Evolutionary conservation across 73 alveolate species (phyloP).

Genomic region (Chromera velia): DNA sequence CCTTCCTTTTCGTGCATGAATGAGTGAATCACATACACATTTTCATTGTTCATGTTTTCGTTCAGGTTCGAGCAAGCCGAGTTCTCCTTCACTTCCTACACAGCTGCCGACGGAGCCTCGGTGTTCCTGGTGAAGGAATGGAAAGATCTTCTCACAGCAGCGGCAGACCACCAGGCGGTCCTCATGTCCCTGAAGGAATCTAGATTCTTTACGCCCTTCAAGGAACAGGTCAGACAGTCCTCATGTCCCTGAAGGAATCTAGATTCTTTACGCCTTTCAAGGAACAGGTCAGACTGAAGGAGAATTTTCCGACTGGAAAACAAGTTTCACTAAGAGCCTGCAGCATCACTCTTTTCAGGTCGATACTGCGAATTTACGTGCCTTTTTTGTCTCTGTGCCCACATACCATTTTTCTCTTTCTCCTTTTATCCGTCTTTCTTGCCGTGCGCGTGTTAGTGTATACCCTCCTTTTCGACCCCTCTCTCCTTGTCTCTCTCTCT

Average conservation of each 20-base stretch:
- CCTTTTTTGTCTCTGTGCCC: background rate
- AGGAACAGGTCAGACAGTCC: conserved; percentile 57
- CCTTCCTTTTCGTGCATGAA: no score
- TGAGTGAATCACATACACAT: no score
- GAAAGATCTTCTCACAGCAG: conserved; percentile 97
- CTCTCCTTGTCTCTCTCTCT: no score
- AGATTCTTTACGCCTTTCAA: background rate
- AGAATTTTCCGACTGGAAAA: background rate
- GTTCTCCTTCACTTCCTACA: conserved; percentile 57
- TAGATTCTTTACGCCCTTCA: background rate
- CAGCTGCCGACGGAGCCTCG: conserved; percentile 62
- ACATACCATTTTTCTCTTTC: no score
- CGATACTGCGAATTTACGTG: background rate
- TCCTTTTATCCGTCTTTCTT: no score
- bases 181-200: conserved; percentile 82
- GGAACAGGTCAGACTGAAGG: conserved; percentile 2
- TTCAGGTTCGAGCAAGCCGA: conserved; percentile 71
- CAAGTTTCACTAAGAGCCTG: background rate
- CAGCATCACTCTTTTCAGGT: background rate
- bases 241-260: conserved; percentile 81
- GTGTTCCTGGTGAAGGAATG: conserved; percentile 96
- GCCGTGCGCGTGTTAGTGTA: background rate
- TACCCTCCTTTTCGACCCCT: background rate
- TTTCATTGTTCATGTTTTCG: no score
- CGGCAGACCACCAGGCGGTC: conserved; percentile 92